These are phyloP conservation scores for Isatis lusitanica DNA, from an alignment of 441 rosid species.

Conservation along the genomic window DNA sequence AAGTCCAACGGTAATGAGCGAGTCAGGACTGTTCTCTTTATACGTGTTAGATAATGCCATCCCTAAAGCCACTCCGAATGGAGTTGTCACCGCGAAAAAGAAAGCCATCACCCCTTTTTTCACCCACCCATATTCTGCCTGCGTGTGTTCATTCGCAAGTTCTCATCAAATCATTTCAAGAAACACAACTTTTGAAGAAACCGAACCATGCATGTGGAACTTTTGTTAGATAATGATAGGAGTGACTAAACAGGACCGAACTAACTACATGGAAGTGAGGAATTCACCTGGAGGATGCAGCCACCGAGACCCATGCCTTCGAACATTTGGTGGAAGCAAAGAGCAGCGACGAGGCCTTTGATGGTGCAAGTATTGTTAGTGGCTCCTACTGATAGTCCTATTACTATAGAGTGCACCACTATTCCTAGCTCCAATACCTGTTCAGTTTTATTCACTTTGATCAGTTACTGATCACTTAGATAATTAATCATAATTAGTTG, in stretches of 20 bases:
- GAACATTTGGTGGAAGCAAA: slow-evolving; percentile 76
- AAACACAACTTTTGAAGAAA: neutral
- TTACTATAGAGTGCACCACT: slow-evolving; percentile 50
- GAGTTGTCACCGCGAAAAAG: slow-evolving; percentile 31
- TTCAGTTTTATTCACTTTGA: neutral
- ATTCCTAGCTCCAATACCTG: slow-evolving; percentile 59
- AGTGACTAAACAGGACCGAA: neutral
- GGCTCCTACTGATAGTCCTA: slow-evolving; percentile 58
- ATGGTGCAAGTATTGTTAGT: slow-evolving; percentile 54
- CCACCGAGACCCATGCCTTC: slow-evolving; percentile 84
- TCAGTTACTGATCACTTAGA: neutral
- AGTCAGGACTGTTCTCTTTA: slow-evolving; percentile 35
- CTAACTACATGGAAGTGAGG: neutral
- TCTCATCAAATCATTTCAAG: neutral
- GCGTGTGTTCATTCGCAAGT: neutral
- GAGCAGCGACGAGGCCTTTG: slow-evolving; percentile 60
- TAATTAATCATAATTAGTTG: no score
- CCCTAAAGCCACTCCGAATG: slow-evolving; percentile 29
- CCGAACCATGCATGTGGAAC: neutral
- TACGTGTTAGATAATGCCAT: slow-evolving; percentile 35
- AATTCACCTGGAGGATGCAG: slow-evolving; percentile 57
- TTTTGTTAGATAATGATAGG: neutral
- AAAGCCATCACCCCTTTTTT: slow-evolving; percentile 35
- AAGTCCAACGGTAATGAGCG: slow-evolving; percentile 32
- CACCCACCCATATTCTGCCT: slow-evolving; percentile 35